These are phyloP conservation scores for Colletotrichum sojae DNA, from an alignment of 2,329 filamentous ascomycete species.

Conservation along the genomic window DNA sequence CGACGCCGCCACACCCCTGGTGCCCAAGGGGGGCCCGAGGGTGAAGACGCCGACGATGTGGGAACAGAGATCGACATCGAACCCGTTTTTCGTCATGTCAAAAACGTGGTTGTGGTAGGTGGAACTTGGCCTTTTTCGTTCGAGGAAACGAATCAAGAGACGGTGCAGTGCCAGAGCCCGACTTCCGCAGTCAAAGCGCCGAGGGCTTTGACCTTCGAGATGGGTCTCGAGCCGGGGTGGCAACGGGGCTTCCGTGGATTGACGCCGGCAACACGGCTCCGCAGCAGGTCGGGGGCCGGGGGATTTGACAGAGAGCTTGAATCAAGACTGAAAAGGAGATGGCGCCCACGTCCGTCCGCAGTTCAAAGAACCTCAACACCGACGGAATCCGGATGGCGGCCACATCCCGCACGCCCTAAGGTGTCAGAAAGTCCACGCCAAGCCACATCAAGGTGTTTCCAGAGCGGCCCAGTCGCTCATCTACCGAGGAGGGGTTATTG, in stretches of 20 bases:
- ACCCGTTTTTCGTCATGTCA: not conserved
- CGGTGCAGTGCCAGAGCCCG: slow-evolving; percentile 1
- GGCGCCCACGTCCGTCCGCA: not conserved
- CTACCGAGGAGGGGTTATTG: too few species aligned
- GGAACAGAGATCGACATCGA: slow-evolving; percentile 18
- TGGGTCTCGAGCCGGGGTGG: slow-evolving; percentile 6
- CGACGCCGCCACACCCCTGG: not conserved
- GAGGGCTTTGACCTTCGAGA: slow-evolving; percentile 20
- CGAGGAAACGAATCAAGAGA: slow-evolving; percentile 11
- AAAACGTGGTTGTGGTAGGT: slow-evolving; percentile 10
- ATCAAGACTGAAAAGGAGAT: not conserved
- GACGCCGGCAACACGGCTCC: slow-evolving; percentile 3
- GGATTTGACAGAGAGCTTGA: not conserved
- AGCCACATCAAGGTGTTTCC: too few species aligned
- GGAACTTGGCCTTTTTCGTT: slow-evolving; percentile 5
- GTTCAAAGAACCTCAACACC: not conserved
- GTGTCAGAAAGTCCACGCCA: too few species aligned
- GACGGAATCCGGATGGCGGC: too few species aligned
- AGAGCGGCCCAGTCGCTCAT: too few species aligned
- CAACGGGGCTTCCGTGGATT: slow-evolving; percentile 7
- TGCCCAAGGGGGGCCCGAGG: not conserved
- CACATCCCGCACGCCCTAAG: too few species aligned
- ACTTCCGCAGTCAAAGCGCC: slow-evolving; percentile 17
- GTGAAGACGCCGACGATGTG: not conserved
- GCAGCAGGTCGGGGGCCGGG: not conserved